Percentiles rank a stretch among this genome's conserved stretches.
Evolutionary conservation across 2,329 filamentous ascomycete genomes (phyloP).

Genomic region (Apiospora kogelbergensis): DNA sequence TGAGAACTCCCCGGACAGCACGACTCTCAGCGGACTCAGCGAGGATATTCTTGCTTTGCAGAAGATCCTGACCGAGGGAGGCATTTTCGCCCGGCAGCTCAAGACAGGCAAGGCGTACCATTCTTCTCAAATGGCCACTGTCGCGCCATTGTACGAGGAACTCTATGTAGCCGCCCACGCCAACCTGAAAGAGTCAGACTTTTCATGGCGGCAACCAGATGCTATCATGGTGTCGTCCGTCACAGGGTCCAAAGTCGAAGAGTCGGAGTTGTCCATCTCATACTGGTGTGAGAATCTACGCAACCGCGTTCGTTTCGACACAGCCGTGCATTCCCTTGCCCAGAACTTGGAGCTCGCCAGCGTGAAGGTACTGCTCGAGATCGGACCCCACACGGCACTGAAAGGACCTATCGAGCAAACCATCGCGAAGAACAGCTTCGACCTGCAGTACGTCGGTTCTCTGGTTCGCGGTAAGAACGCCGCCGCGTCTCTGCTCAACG

Average conservation of each 20-base stretch:
- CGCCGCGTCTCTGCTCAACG: constrained; percentile 16
- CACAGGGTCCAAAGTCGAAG: constrained; percentile 14
- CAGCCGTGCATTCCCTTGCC: constrained; percentile 30
- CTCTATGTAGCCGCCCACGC: background rate
- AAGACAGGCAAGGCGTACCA: constrained; percentile 41
- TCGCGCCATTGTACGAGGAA: constrained; percentile 31
- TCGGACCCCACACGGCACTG: constrained; percentile 30
- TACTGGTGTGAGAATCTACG: constrained; percentile 29
- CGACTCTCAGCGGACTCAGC: constrained; percentile 48
- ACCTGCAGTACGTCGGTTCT: constrained; percentile 19
- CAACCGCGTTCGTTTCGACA: constrained; percentile 26
- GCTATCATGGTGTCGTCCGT: constrained; percentile 24
- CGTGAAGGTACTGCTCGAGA: constrained; percentile 16
- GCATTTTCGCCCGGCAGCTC: constrained; percentile 46
- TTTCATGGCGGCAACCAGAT: constrained; percentile 3
- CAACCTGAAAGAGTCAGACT: background rate
- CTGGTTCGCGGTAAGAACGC: constrained; percentile 19
- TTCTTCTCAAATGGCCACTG: constrained; percentile 40
- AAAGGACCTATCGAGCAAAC: constrained; percentile 31
- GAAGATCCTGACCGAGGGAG: constrained; percentile 37
- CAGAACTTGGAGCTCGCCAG: constrained; percentile 24
- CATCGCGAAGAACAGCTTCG: constrained; percentile 16
- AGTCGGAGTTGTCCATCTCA: constrained; percentile 6
- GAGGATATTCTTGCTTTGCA: constrained; percentile 39
- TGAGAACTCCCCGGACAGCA: constrained; percentile 43